These are phyloP conservation scores for Amylocystis lapponica DNA, from an alignment of 768 basidiomycete genomes.

Conservation along the genomic window DNA sequence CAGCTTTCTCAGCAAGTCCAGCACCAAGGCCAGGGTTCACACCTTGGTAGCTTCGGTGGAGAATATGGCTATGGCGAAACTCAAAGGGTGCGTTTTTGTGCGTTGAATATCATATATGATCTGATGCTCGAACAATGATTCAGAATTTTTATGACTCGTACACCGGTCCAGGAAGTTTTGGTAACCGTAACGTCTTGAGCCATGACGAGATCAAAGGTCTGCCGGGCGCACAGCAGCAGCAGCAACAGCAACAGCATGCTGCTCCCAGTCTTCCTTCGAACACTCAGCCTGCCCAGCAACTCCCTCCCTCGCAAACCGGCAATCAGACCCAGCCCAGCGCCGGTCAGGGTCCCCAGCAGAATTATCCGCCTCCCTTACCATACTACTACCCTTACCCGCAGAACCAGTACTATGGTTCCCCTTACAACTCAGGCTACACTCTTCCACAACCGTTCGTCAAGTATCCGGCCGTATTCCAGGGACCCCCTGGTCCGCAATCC, in stretches of 20 bases:
- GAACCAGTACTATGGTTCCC: constrained; percentile 70
- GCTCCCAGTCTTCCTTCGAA: constrained; percentile 43
- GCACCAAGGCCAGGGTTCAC: constrained; percentile 48
- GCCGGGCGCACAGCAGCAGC: constrained; percentile 51
- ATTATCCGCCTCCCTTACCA: constrained; percentile 51
- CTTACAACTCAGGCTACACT: constrained; percentile 54
- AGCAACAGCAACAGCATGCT: constrained; percentile 32
- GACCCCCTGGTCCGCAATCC: constrained; percentile 61
- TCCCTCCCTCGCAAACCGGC: constrained; percentile 39
- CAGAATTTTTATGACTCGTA: constrained; percentile 80
- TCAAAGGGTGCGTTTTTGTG: constrained; percentile 57
- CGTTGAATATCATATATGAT: neutral
- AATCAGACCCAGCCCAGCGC: constrained; percentile 54
- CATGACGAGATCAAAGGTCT: constrained; percentile 77
- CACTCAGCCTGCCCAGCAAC: constrained; percentile 53
- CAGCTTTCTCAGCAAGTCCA: constrained; percentile 55
- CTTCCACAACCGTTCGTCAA: constrained; percentile 69
- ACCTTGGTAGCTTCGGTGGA: constrained; percentile 49
- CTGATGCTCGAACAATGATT: constrained; percentile 3
- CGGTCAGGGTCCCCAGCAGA: constrained; percentile 60
- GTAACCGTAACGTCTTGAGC: constrained; percentile 55
- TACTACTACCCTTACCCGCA: constrained; percentile 69
- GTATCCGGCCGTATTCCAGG: constrained; percentile 74
- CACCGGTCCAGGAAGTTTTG: constrained; percentile 56
- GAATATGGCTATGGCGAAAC: constrained; percentile 69